Base-by-base conservation (phyloP, 805 yeast species). In the Candida tallmaniae region DNA sequence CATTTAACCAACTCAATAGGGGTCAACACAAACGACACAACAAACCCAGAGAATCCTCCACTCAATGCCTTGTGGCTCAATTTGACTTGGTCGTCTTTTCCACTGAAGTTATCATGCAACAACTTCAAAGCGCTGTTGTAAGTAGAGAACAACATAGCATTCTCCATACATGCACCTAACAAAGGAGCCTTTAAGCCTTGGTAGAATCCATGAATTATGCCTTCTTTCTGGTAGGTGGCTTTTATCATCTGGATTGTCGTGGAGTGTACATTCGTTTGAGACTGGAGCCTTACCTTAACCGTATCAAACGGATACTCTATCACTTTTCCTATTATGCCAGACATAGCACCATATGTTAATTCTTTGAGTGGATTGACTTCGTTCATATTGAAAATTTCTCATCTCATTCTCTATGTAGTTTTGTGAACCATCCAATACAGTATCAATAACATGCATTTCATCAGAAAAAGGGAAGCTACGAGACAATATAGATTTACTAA, bases 221-320 rank as follows among this genome's bases (percentile, higher is more conserved):
- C 97, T 52, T 89, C 97, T 15, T 72, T 66, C 2, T 44, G 42
- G 39, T 76, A 71, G 0, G 94, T 84, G 41, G 74, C 63, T 27
- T 47, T 50, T 27, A 89, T 75, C 53, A 93, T 82, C 41, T 79
- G 80, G 40, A 70, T 40, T 0, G 96, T 81, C 25, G 22, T 17
- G 9, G 30, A 25, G 20, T 14, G 26, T 71, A 6, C 40, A 4
- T 61, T 54, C 20, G 77, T 63, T n/a, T n/a, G n/a, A 6, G 88
- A 81, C 50, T 85, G 93, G 1, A 90, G 66, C 38, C 96, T 69
- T 3, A 89, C 97, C 58, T 89, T 89, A 29, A 88, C 73, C 0
- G 97, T 90, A 50, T 89, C 97, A 46, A 89, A 87, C 0, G 97
- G 97, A 49, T 80, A 89, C 56, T 89, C 97, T 10, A 89, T 74